These are phyloP conservation scores for Phalaenopsis hybrid DNA, from an alignment of 116 monocot species.

Conservation along the genomic window DNA sequence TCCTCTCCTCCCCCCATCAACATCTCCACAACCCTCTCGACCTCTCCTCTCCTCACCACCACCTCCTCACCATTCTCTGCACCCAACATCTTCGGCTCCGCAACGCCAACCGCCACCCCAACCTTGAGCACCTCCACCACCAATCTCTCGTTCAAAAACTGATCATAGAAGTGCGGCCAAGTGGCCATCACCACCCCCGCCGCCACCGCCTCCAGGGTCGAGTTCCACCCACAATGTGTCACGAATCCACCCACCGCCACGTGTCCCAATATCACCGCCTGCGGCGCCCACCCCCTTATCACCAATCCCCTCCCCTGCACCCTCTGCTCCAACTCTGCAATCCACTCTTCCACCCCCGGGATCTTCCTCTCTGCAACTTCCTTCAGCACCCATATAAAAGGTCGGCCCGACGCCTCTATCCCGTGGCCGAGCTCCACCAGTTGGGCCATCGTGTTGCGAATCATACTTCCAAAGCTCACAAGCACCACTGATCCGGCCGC, in stretches of 20 bases:
- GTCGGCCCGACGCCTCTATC: background rate
- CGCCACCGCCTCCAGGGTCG: background rate
- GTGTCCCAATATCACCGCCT: slow-evolving; percentile 3
- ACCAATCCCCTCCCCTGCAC: slow-evolving; percentile 3
- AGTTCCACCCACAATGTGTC: slow-evolving; percentile 14
- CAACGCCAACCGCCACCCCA: background rate
- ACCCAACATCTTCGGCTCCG: background rate
- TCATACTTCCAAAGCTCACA: background rate
- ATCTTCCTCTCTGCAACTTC: background rate
- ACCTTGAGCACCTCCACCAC: background rate
- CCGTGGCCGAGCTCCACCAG: background rate
- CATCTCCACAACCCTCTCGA: slow-evolving; percentile 19
- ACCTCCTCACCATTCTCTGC: background rate
- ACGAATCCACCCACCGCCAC: background rate
- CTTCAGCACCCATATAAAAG: slow-evolving; percentile 12
- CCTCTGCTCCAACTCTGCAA: no score
- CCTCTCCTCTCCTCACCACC: background rate
- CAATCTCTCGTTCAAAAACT: background rate
- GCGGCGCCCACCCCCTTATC: slow-evolving; percentile 11
- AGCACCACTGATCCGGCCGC: background rate
- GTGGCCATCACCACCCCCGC: slow-evolving; percentile 6
- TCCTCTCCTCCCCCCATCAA: slow-evolving; percentile 20
- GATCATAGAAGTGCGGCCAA: background rate
- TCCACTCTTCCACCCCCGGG: background rate
- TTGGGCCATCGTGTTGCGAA: background rate